These are phyloP conservation scores for Aspergillus tanneri DNA, from an alignment of 2,329 filamentous ascomycete genomes.

Conservation along the genomic window DNA sequence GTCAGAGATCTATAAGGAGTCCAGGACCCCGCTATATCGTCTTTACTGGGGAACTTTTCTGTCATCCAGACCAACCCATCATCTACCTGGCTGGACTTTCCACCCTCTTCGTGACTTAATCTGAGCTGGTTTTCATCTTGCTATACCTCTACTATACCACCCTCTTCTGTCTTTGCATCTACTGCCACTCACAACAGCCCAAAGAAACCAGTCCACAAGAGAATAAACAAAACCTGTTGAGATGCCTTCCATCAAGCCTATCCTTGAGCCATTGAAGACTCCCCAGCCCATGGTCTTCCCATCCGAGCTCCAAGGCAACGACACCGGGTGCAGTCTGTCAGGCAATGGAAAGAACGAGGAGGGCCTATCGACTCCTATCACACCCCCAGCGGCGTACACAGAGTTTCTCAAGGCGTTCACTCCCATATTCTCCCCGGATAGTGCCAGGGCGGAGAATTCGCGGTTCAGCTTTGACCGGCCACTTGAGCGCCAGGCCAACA, in stretches of 20 bases:
- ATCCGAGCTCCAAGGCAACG: conserved; percentile 58
- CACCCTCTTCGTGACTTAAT: not conserved
- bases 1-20: not conserved
- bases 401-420: conserved; percentile 87
- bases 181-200: conserved; percentile 12
- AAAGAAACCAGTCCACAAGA: not conserved
- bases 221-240: not conserved
- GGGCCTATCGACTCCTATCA: conserved; percentile 77
- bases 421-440: conserved; percentile 64
- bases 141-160: conserved; percentile 6
- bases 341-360: conserved; percentile 53
- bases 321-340: conserved; percentile 52
- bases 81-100: not conserved
- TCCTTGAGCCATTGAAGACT: conserved; percentile 44
- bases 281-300: conserved; percentile 48
- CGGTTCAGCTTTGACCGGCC: conserved; percentile 36
- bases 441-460: conserved; percentile 55
- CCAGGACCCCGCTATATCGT: not conserved
- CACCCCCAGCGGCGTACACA: conserved; percentile 82
- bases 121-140: not conserved
- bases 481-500: not conserved
- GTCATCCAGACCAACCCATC: not conserved
- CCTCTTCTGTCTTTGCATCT: too few relatives aligned
- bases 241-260: conserved; percentile 38
- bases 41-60: not conserved